These are phyloP conservation scores for Pezicula rhizophila DNA, from an alignment of 2,329 filamentous ascomycete genomes.

Conservation along the genomic window DNA sequence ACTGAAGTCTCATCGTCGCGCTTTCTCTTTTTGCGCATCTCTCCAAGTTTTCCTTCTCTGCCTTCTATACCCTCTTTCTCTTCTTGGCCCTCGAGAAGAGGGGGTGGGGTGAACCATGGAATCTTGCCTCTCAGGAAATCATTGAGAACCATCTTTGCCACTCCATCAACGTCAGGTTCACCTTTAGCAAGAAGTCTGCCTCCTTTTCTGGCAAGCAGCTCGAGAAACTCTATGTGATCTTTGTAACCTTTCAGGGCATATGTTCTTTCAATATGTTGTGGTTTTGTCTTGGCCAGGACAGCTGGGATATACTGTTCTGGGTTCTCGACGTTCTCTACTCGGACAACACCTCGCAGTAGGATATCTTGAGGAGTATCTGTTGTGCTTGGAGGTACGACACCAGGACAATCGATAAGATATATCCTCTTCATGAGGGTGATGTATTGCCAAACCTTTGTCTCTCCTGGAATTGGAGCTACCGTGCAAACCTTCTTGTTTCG, in stretches of 20 bases:
- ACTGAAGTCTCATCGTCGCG: conserved; percentile 45
- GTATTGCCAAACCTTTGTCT: conserved; percentile 98
- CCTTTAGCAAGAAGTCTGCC: conserved; percentile 83
- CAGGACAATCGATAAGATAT: conserved; percentile 93
- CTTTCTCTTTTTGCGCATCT: conserved; percentile 80
- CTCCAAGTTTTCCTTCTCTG: conserved; percentile 71
- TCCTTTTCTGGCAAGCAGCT: conserved; percentile 78
- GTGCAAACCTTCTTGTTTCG: conserved; percentile 91
- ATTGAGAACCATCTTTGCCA: conserved; percentile 94
- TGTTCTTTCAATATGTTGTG: conserved; percentile 83
- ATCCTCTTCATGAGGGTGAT: conserved; percentile 93
- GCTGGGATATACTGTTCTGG: conserved; percentile 92
- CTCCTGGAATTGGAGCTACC: conserved; percentile 89
- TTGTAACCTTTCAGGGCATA: conserved; percentile 81
- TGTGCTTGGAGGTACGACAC: conserved; percentile 85
- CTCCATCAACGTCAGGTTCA: conserved; percentile 91
- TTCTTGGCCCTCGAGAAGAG: conserved; percentile 48
- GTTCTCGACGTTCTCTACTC: conserved; percentile 93
- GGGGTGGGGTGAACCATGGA: conserved; percentile 89
- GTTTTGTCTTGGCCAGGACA: conserved; percentile 73
- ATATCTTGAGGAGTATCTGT: conserved; percentile 83
- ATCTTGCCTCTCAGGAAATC: conserved; percentile 94
- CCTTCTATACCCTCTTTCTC: conserved; percentile 52
- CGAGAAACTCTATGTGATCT: conserved; percentile 75
- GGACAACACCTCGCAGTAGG: conserved; percentile 81